Conservation (phyloP, 306 rosid species). For the Acacia crassicarpa region DNA sequence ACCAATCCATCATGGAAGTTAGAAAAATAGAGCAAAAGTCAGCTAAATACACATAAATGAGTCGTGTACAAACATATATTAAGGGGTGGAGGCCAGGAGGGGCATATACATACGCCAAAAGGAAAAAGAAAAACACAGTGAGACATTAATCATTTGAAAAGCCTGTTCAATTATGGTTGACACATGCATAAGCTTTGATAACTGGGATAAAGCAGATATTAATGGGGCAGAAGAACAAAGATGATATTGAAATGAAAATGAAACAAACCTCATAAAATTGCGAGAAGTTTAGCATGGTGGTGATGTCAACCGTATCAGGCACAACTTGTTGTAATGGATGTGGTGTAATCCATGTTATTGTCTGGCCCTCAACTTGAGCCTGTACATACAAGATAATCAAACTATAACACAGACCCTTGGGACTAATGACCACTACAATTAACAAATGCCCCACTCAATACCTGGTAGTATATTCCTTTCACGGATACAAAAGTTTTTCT, state of each 20-base stretch:
- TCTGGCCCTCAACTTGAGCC: slow-evolving; percentile 85
- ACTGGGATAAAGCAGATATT: neutral
- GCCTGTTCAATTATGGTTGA: slow-evolving; percentile 2
- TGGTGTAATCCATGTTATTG: slow-evolving; percentile 86
- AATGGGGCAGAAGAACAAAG: slow-evolving; percentile 12
- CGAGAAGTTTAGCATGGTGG: slow-evolving; percentile 70
- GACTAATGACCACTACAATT: slow-evolving; percentile 1
- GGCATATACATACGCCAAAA: slow-evolving; percentile 1
- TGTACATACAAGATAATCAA: slow-evolving; percentile 39
- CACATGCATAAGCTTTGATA: neutral
- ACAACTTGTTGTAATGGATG: slow-evolving; percentile 91
- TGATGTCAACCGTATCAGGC: slow-evolving; percentile 72
- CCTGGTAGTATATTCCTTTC: slow-evolving; percentile 95
- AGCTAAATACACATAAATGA: neutral
- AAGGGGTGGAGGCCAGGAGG: neutral
- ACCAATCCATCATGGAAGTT: slow-evolving; percentile 9
- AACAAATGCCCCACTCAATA: slow-evolving; percentile 20
- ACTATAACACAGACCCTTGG: neutral
- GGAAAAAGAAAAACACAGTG: neutral
- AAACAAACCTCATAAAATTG: slow-evolving; percentile 76
- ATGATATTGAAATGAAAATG: slow-evolving; percentile 1
- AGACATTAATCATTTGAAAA: neutral
- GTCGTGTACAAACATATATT: neutral
- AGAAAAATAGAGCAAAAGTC: slow-evolving; percentile 3
- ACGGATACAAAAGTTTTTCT: slow-evolving; percentile 87